These are phyloP conservation scores for Eragrostis nindensis DNA, from an alignment of 176 grass and related monocot genomes.

Conservation along the genomic window DNA sequence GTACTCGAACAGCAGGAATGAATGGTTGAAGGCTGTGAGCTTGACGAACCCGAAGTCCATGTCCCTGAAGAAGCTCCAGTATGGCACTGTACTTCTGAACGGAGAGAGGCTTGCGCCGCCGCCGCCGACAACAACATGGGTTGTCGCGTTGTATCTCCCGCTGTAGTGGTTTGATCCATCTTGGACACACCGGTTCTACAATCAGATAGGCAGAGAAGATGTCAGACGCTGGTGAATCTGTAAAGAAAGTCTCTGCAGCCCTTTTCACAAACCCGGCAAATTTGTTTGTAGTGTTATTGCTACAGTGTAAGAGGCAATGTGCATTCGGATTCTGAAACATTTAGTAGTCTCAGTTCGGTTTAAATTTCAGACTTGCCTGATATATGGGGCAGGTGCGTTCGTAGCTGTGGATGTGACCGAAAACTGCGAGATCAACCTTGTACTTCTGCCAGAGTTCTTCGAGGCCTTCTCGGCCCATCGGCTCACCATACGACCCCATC, in stretches of 20 bases:
- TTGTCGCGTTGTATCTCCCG: conserved; percentile 64
- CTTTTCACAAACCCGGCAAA: too few relatives aligned
- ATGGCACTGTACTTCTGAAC: conserved; percentile 27
- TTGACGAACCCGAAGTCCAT: conserved; percentile 69
- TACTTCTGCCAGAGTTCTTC: conserved; percentile 29
- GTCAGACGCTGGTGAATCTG: too few relatives aligned
- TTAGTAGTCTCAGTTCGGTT: not conserved
- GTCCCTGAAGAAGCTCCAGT: conserved; percentile 76
- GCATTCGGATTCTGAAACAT: not conserved
- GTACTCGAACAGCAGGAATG: conserved; percentile 75
- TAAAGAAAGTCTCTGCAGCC: too few relatives aligned
- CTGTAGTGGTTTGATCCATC: conserved; percentile 61
- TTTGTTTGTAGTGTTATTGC: too few relatives aligned
- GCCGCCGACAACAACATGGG: conserved; percentile 68
- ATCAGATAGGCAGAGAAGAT: too few relatives aligned
- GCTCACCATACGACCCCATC: conserved; percentile 26
- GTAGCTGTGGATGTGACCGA: conserved; percentile 24
- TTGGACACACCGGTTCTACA: conserved; percentile 65
- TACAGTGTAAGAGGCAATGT: not conserved
- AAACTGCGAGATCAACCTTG: conserved; percentile 10
- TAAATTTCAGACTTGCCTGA: not conserved
- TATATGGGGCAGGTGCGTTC: conserved; percentile 34
- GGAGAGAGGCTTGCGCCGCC: conserved; percentile 51
- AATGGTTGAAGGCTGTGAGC: conserved; percentile 74
- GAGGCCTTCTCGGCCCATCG: conserved; percentile 26